phyloP scores from a whole-genome alignment of 106 monocot genomes.

The Allium cepa region DNA sequence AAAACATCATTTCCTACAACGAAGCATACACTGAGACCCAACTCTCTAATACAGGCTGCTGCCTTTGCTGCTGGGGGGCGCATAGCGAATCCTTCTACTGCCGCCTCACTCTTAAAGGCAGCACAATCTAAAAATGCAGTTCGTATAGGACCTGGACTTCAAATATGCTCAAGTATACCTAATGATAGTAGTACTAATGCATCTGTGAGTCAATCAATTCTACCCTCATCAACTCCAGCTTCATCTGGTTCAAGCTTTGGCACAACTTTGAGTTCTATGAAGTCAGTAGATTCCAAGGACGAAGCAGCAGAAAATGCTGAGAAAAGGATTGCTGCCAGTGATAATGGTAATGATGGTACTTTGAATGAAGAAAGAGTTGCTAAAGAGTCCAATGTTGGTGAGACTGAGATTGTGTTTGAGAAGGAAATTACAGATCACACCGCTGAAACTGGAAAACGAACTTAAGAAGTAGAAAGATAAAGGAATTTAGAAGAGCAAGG shows the following conservation, averaged over 20 bases:
- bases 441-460: no score
- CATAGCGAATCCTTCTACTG: constrained; percentile 42
- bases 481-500: no score
- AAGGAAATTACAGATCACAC: no score
- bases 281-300: neutral
- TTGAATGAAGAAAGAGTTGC: no score
- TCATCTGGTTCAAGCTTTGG: neutral
- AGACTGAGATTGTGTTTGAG: no score
- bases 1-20: constrained; percentile 1
- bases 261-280: neutral
- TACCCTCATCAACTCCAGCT: neutral
- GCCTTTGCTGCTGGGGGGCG: constrained; percentile 74
- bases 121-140: constrained; percentile 58
- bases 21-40: constrained; percentile 23
- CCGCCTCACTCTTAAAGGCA: constrained; percentile 44
- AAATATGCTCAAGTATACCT: constrained; percentile 7
- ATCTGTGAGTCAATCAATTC: neutral
- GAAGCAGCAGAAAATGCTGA: constrained; percentile 1
- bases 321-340: neutral
- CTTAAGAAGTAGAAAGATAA: no score
- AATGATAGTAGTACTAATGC: constrained; percentile 5
- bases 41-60: constrained; percentile 43
- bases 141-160: constrained; percentile 33
- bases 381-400: no score
- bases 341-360: no score